These are phyloP conservation scores for Phellopilus nigrolimitatus DNA, from an alignment of 1,284 basidiomycete species.

Conservation along the genomic window DNA sequence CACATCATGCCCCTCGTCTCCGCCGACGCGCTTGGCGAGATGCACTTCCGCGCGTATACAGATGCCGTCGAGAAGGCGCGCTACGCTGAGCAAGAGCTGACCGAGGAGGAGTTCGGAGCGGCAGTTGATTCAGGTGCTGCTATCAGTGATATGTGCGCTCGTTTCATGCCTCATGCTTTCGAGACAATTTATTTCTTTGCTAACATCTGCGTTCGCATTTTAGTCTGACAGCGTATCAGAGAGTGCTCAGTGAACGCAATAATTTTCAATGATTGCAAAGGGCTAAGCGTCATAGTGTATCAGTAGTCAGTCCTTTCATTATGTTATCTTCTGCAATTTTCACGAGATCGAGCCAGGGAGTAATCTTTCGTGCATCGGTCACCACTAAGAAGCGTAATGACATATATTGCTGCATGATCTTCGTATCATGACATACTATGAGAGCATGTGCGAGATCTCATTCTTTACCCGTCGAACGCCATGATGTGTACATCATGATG, in stretches of 20 bases:
- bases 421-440: too few relatives aligned
- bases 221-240: neutral
- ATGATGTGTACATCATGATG: too few relatives aligned
- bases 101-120: constrained; percentile 63
- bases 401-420: too few relatives aligned
- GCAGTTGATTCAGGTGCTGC: constrained; percentile 61
- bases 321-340: too few relatives aligned
- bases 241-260: neutral
- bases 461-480: too few relatives aligned
- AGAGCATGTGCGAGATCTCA: too few relatives aligned
- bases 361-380: too few relatives aligned
- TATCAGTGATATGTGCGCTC: constrained; percentile 50
- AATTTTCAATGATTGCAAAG: neutral
- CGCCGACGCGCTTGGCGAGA: constrained; percentile 4
- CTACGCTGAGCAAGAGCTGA: constrained; percentile 58
- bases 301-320: too few relatives aligned
- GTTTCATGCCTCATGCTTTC: neutral
- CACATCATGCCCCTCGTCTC: constrained; percentile 61
- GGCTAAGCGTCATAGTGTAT: neutral
- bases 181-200: neutral
- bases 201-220: neutral
- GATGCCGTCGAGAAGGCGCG: constrained; percentile 73
- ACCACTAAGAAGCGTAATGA: too few relatives aligned
- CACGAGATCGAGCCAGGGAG: too few relatives aligned
- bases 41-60: constrained; percentile 62